phyloP scores from a whole-genome alignment of 2,329 filamentous ascomycete species.

The Hypoxylon sp. region DNA sequence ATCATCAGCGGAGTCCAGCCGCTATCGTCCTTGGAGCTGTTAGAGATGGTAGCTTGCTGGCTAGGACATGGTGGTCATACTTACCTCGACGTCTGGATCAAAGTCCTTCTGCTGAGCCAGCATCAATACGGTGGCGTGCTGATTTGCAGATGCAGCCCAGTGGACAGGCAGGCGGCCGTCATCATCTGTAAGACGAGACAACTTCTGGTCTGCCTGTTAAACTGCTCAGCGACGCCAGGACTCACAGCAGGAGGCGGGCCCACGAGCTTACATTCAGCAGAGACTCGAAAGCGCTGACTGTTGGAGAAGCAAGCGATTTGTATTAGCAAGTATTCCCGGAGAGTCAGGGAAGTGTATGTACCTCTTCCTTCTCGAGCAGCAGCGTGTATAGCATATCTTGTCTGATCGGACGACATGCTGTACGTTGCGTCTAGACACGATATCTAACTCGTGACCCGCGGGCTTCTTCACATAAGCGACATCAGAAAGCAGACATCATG shows the following conservation, averaged over 20 bases:
- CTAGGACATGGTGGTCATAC: background rate
- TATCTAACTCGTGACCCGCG: background rate
- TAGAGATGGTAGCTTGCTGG: background rate
- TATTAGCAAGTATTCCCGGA: background rate
- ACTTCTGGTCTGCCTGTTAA: slow-evolving; percentile 76
- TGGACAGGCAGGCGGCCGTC: slow-evolving; percentile 92
- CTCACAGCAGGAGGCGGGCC: slow-evolving; percentile 11
- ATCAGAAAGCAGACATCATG: background rate
- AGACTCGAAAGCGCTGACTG: slow-evolving; percentile 76
- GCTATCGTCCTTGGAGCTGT: slow-evolving; percentile 63
- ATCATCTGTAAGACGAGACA: slow-evolving; percentile 76
- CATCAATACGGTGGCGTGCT: slow-evolving; percentile 74
- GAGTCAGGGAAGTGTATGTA: slow-evolving; percentile 49
- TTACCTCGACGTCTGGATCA: slow-evolving; percentile 81
- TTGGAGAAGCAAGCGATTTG: background rate
- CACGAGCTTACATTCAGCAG: slow-evolving; percentile 67
- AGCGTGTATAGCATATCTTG: slow-evolving; percentile 85
- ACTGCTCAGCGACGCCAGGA: slow-evolving; percentile 33
- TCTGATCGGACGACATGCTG: slow-evolving; percentile 50
- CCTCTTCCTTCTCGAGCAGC: slow-evolving; percentile 85
- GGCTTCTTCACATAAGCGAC: background rate
- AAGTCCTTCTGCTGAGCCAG: slow-evolving; percentile 76
- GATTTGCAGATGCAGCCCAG: slow-evolving; percentile 91
- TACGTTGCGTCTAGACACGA: background rate
- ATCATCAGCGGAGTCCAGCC: slow-evolving; percentile 91